Percentiles rank a stretch among this genome's conserved stretches.
phyloP scores from a whole-genome alignment of 1,284 basidiomycete genomes.

The Puccinia coronata region DNA sequence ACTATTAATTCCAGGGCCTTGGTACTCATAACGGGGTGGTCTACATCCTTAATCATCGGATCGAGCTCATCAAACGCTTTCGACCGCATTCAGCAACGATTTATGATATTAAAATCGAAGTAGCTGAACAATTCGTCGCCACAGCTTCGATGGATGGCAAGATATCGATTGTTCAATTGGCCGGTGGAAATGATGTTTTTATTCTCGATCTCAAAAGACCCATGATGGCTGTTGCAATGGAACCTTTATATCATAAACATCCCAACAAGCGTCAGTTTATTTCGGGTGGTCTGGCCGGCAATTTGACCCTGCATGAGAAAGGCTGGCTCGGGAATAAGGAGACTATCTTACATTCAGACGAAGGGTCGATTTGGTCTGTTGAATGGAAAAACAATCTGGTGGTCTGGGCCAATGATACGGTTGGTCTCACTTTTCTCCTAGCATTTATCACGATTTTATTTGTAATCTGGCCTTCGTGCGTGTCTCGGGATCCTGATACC shows the following conservation, averaged over 20 bases:
- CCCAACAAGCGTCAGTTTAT: slow-evolving; percentile 76
- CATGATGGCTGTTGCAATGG: slow-evolving; percentile 83
- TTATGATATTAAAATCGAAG: slow-evolving; percentile 80
- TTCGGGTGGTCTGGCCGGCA: slow-evolving; percentile 89
- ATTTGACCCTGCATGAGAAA: slow-evolving; percentile 83
- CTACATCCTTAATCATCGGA: slow-evolving; percentile 77
- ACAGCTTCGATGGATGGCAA: slow-evolving; percentile 94
- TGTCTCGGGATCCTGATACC: slow-evolving; percentile 20
- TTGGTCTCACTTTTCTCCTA: slow-evolving; percentile 59
- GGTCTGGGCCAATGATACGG: slow-evolving; percentile 93
- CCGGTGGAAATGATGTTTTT: slow-evolving; percentile 72
- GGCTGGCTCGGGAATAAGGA: slow-evolving; percentile 96
- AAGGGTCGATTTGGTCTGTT: slow-evolving; percentile 91
- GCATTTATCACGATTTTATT: background rate
- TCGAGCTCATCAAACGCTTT: slow-evolving; percentile 83
- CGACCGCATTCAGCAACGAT: slow-evolving; percentile 89
- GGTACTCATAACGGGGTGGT: slow-evolving; percentile 91
- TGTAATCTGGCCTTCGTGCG: background rate
- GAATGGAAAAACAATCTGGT: slow-evolving; percentile 84
- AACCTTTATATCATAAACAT: slow-evolving; percentile 83
- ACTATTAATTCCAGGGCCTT: slow-evolving; percentile 62
- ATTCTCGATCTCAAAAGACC: slow-evolving; percentile 90
- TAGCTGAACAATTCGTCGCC: slow-evolving; percentile 82
- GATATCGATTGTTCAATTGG: slow-evolving; percentile 82
- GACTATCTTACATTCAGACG: slow-evolving; percentile 77